A percentile compares a stretch with the other conserved stretches of the same genome.
These are phyloP conservation scores for Termitomyces sp. DNA, from an alignment of 768 basidiomycete genomes.

Conservation along the genomic window DNA sequence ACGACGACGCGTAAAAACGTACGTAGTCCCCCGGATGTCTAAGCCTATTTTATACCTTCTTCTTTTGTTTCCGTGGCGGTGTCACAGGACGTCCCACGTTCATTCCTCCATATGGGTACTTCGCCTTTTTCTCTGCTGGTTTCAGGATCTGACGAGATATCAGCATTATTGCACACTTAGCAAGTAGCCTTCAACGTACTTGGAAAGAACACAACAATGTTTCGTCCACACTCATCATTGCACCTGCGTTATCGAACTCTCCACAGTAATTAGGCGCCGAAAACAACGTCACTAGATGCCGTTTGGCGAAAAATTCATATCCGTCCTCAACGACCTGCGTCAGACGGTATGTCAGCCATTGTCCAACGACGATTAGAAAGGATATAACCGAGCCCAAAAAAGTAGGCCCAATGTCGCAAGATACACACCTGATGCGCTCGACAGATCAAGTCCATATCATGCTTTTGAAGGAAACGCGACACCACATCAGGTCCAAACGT, in stretches of 20 bases:
- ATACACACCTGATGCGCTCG: conserved; percentile 88
- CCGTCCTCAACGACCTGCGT: conserved; percentile 94
- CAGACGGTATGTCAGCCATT: conserved; percentile 5
- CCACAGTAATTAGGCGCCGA: conserved; percentile 95
- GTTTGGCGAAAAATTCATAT: conserved; percentile 98
- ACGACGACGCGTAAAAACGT: conserved; percentile 12
- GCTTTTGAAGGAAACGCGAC: conserved; percentile 96
- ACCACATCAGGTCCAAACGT: conserved; percentile 99
- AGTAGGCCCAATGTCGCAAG: neutral
- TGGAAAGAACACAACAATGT: conserved; percentile 98
- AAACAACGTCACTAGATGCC: conserved; percentile 94
- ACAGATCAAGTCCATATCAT: conserved; percentile 99
- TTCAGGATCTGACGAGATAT: conserved; percentile 74
- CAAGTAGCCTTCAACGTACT: conserved; percentile 32
- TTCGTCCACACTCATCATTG: conserved; percentile 99
- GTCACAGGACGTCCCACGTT: conserved; percentile 87
- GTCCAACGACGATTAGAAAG: neutral
- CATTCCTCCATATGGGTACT: conserved; percentile 84
- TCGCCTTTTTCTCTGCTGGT: conserved; percentile 98
- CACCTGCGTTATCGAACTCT: conserved; percentile 98
- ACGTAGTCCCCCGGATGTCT: conserved; percentile 14
- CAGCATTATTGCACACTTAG: neutral
- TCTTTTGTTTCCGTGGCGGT: conserved; percentile 96
- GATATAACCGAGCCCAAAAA: neutral
- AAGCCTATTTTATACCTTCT: conserved; percentile 77